These are phyloP conservation scores for Boechera retrofracta DNA, from an alignment of 345 rosid genomes.

Conservation along the genomic window DNA sequence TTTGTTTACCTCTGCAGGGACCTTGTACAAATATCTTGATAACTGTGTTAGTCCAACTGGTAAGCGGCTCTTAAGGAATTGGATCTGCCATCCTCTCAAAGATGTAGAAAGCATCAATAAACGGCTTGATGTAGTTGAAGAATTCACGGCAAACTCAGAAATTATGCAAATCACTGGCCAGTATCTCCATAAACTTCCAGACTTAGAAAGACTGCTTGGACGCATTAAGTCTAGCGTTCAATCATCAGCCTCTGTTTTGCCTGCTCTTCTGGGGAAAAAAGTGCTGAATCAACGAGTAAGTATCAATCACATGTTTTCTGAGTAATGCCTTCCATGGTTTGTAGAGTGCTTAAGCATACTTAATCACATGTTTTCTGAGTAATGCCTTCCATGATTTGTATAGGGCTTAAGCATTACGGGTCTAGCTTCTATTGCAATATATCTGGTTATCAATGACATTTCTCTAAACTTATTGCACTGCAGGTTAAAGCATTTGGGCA, in stretches of 20 bases:
- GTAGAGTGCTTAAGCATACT: background rate
- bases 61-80: slow-evolving; percentile 80
- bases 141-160: slow-evolving; percentile 60
- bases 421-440: slow-evolving; percentile 13
- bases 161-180: slow-evolving; percentile 55
- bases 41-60: slow-evolving; percentile 84
- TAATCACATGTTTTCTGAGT: slow-evolving; percentile 1
- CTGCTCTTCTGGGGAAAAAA: slow-evolving; percentile 79
- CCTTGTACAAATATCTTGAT: slow-evolving; percentile 83
- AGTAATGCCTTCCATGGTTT: slow-evolving; percentile 22
- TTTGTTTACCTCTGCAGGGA: slow-evolving; percentile 58
- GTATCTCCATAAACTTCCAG: slow-evolving; percentile 77
- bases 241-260: slow-evolving; percentile 62
- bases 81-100: slow-evolving; percentile 97
- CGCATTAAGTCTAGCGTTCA: slow-evolving; percentile 72
- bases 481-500: slow-evolving; percentile 88
- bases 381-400: slow-evolving; percentile 18
- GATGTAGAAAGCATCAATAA: slow-evolving; percentile 70
- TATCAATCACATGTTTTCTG: slow-evolving; percentile 1
- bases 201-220: slow-evolving; percentile 86
- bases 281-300: slow-evolving; percentile 73
- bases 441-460: slow-evolving; percentile 12
- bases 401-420: background rate
- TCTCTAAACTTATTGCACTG: slow-evolving; percentile 27
- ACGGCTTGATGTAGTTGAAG: slow-evolving; percentile 77